These are phyloP conservation scores for Linnemannia exigua DNA, from an alignment of 192 early-diverging fungal genomes.

Conservation along the genomic window DNA sequence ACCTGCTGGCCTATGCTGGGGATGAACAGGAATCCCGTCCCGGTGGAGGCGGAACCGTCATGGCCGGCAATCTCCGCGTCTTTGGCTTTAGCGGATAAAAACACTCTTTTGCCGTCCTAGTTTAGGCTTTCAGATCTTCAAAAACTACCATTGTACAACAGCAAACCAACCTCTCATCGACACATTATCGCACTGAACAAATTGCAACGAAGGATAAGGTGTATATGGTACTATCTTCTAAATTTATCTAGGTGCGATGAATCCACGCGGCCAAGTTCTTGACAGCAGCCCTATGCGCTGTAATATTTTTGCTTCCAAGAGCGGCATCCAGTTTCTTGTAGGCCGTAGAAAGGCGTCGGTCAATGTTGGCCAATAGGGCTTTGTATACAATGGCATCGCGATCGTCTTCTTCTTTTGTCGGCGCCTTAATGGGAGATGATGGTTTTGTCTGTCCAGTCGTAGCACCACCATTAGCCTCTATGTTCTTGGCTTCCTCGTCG, in stretches of 20 bases:
- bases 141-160: conserved; percentile 5
- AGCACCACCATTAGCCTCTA: neutral
- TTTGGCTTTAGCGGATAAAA: conserved; percentile 57
- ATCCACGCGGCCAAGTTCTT: conserved; percentile 29
- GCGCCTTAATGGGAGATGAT: conserved; percentile 24
- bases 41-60: conserved; percentile 33
- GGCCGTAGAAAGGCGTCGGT: neutral
- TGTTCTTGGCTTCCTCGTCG: conserved; percentile 1
- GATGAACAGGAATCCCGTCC: conserved; percentile 68
- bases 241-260: conserved; percentile 2
- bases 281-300: conserved; percentile 19
- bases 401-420: conserved; percentile 44
- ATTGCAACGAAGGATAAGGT: neutral
- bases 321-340: conserved; percentile 15
- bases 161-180: no score
- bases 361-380: conserved; percentile 20
- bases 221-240: no score
- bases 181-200: no score
- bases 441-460: neutral
- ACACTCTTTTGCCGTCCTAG: neutral
- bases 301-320: conserved; percentile 34
- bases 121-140: neutral
- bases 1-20: conserved; percentile 84
- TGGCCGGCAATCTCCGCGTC: conserved; percentile 64
- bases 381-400: conserved; percentile 35